phyloP scores from a whole-genome alignment of 2,329 filamentous ascomycete genomes.

The Sphaceloma murrayae region DNA sequence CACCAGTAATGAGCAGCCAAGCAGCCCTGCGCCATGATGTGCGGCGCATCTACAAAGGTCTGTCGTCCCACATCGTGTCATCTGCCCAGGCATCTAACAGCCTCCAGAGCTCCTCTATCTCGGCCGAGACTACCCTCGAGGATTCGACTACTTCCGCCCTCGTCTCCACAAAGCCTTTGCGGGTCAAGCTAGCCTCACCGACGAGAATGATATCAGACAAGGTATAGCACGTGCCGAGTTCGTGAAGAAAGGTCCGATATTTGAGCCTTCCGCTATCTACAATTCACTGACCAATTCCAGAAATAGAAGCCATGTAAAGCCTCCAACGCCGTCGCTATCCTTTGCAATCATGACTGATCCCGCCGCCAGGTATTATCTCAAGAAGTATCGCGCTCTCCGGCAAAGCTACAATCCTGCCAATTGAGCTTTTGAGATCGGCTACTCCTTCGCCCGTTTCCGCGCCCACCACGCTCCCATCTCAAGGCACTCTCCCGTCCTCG shows the following conservation, averaged over 20 bases:
- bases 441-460: conserved; percentile 34
- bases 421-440: conserved; percentile 1
- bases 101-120: conserved; percentile 68
- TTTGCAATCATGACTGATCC: conserved; percentile 14
- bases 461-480: conserved; percentile 58
- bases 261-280: neutral
- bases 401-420: conserved; percentile 5
- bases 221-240: conserved; percentile 73
- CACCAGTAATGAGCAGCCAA: conserved; percentile 20
- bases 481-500: conserved; percentile 75
- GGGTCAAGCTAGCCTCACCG: conserved; percentile 57
- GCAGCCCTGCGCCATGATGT: conserved; percentile 62
- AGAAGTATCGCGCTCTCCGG: conserved; percentile 13
- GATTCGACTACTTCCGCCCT: conserved; percentile 70
- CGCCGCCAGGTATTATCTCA: conserved; percentile 14
- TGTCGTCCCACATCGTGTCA: no score
- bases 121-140: conserved; percentile 76
- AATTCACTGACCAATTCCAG: conserved; percentile 37
- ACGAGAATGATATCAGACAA: conserved; percentile 65
- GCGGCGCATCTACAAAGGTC: conserved; percentile 82
- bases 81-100: no score
- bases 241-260: conserved; percentile 71
- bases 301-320: conserved; percentile 84
- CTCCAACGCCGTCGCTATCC: conserved; percentile 19
- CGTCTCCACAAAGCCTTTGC: conserved; percentile 80